phyloP scores from a whole-genome alignment of 768 basidiomycete species.

The Suillus discolor region DNA sequence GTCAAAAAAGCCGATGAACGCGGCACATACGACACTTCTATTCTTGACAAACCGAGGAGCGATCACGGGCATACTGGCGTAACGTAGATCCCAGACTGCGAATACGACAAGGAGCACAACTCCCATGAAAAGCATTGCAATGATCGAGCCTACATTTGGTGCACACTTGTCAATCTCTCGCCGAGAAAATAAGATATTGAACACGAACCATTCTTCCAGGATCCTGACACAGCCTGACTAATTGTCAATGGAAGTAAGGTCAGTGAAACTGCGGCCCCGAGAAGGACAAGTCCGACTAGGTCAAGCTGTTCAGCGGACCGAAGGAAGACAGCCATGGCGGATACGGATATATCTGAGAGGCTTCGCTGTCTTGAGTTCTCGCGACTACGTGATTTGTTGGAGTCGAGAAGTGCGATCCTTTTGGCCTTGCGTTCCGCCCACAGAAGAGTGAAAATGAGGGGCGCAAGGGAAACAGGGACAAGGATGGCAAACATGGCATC shows the following conservation, averaged over 20 bases:
- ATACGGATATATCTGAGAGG: neutral
- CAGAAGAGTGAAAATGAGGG: conserved; percentile 54
- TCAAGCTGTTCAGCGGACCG: conserved; percentile 43
- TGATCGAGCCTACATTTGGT: conserved; percentile 45
- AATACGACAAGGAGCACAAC: conserved; percentile 44
- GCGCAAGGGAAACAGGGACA: conserved; percentile 49
- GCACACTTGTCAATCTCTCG: neutral
- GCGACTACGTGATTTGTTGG: conserved; percentile 1
- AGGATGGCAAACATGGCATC: conserved; percentile 63
- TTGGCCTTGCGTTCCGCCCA: conserved; percentile 56
- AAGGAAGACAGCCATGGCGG: conserved; percentile 14
- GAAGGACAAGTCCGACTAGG: conserved; percentile 50
- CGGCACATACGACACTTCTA: conserved; percentile 58
- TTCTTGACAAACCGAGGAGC: conserved; percentile 61
- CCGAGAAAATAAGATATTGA: neutral
- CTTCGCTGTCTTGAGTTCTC: neutral
- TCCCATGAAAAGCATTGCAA: conserved; percentile 54
- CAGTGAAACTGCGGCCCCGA: conserved; percentile 51
- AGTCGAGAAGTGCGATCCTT: conserved; percentile 35
- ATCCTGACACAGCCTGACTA: conserved; percentile 37
- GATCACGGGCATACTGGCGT: conserved; percentile 60
- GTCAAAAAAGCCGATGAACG: conserved; percentile 64
- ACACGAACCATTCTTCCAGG: conserved; percentile 51
- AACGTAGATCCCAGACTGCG: conserved; percentile 48
- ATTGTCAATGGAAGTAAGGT: conserved; percentile 61